Evolutionary conservation across 2,329 filamentous ascomycete genomes (phyloP).

Genomic region (Diplocarpon mali): DNA sequence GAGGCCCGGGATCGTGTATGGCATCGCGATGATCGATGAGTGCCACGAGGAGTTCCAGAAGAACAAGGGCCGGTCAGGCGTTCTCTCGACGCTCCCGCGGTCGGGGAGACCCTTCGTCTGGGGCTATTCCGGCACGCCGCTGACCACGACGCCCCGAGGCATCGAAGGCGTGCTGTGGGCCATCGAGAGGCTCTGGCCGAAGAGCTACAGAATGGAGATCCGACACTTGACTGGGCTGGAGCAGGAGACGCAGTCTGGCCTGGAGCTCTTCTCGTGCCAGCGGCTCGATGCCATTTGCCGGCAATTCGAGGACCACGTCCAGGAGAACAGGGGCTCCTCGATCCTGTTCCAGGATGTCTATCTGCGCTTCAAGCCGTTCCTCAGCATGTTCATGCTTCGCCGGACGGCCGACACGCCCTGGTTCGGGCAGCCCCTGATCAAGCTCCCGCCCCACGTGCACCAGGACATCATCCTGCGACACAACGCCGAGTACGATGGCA

Average conservation of each 20-base stretch:
- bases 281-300: constrained; percentile 8
- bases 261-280: constrained; percentile 2
- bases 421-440: constrained; percentile 15
- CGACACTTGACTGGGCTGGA: background rate
- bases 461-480: constrained; percentile 10
- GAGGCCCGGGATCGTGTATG: constrained; percentile 12
- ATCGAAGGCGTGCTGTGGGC: constrained; percentile 14
- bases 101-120: constrained; percentile 10
- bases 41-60: constrained; percentile 13
- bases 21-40: constrained; percentile 19
- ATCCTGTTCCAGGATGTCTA: constrained; percentile 1
- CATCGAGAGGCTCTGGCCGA: constrained; percentile 11
- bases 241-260: background rate
- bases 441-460: constrained; percentile 14
- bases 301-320: constrained; percentile 9
- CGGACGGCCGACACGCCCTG: constrained; percentile 12
- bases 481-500: background rate
- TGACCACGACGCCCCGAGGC: constrained; percentile 8
- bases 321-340: constrained; percentile 1
- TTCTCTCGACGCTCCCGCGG: constrained; percentile 9
- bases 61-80: constrained; percentile 5
- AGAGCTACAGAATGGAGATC: background rate
- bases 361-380: constrained; percentile 8
- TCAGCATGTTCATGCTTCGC: constrained; percentile 14
- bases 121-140: constrained; percentile 18